Conservation (phyloP, 768 basidiomycete species). For the Filobasidium floriforme region DNA sequence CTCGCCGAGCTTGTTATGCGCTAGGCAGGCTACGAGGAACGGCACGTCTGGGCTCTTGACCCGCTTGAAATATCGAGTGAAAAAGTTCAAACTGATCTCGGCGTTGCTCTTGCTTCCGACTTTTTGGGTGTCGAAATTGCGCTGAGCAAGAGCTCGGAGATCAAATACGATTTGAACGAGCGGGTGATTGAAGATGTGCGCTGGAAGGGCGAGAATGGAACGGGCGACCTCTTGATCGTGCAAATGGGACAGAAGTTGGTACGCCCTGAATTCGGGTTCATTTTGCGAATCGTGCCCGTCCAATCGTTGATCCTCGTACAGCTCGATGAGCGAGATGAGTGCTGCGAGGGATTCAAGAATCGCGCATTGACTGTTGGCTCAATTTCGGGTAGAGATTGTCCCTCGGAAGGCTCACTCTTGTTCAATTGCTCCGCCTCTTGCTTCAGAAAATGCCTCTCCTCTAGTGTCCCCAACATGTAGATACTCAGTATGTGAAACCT, state of each 20-base stretch:
- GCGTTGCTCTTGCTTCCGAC: slow-evolving; percentile 53
- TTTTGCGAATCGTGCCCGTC: slow-evolving; percentile 53
- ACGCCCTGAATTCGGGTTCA: slow-evolving; percentile 92
- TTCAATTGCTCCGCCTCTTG: slow-evolving; percentile 83
- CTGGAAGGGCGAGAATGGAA: slow-evolving; percentile 55
- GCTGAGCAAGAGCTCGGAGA: slow-evolving; percentile 72
- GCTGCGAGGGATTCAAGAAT: slow-evolving; percentile 51
- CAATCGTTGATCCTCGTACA: slow-evolving; percentile 69
- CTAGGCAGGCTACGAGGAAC: slow-evolving; percentile 79
- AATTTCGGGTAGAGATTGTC: not conserved
- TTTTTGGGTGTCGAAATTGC: slow-evolving; percentile 53
- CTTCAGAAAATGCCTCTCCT: slow-evolving; percentile 51
- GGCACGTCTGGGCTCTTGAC: slow-evolving; percentile 65
- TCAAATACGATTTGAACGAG: slow-evolving; percentile 74
- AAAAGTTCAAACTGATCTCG: slow-evolving; percentile 54
- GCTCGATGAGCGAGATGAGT: slow-evolving; percentile 83
- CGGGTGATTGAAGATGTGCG: slow-evolving; percentile 60
- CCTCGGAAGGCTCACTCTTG: slow-evolving; percentile 61
- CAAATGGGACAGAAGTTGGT: slow-evolving; percentile 86
- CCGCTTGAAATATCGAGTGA: slow-evolving; percentile 59
- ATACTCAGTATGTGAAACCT: slow-evolving; percentile 84
- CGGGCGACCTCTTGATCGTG: slow-evolving; percentile 71
- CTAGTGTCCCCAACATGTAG: slow-evolving; percentile 51
- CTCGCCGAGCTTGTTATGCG: slow-evolving; percentile 73
- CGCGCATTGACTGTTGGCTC: not conserved